Percentiles rank a stretch among this genome's conserved stretches.
phyloP scores from a whole-genome alignment of 306 rosid genomes.

The Crataegus laevigata region DNA sequence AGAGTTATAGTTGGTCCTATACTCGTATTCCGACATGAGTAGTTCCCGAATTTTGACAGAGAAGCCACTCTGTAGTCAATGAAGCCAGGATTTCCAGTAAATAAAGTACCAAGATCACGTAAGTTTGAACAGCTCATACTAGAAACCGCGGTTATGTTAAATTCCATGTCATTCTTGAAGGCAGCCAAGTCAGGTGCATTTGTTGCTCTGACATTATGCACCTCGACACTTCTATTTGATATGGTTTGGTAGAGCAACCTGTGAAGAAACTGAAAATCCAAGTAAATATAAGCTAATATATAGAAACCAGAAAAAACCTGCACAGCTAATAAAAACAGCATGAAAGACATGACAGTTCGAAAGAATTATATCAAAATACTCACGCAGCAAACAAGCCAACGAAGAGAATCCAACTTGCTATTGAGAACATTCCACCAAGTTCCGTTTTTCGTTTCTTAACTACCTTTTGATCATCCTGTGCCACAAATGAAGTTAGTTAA shows the following conservation, averaged over 20 bases:
- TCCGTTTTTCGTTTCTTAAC: slow-evolving; percentile 96
- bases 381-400: slow-evolving; percentile 88
- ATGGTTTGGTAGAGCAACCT: slow-evolving; percentile 94
- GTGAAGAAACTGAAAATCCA: slow-evolving; percentile 37
- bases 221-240: slow-evolving; percentile 83
- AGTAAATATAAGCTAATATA: slow-evolving; percentile 29
- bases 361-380: slow-evolving; percentile 33
- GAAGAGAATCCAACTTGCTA: slow-evolving; percentile 95
- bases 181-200: slow-evolving; percentile 67
- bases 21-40: slow-evolving; percentile 76
- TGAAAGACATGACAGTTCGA: background rate
- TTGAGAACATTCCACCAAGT: slow-evolving; percentile 94
- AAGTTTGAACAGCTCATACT: slow-evolving; percentile 89
- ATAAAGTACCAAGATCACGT: slow-evolving; percentile 57
- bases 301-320: background rate
- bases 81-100: slow-evolving; percentile 74
- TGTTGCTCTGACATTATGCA: slow-evolving; percentile 79
- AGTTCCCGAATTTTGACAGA: slow-evolving; percentile 56
- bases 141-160: slow-evolving; percentile 75
- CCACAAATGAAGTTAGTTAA: slow-evolving; percentile 5
- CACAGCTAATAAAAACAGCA: background rate
- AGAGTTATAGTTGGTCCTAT: slow-evolving; percentile 66
- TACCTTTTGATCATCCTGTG: slow-evolving; percentile 78
- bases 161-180: slow-evolving; percentile 76
- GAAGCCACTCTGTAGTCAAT: slow-evolving; percentile 51